Evolutionary conservation across 2,329 filamentous ascomycete species (phyloP).

Genomic region (Cordyceps fumosorosea): DNA sequence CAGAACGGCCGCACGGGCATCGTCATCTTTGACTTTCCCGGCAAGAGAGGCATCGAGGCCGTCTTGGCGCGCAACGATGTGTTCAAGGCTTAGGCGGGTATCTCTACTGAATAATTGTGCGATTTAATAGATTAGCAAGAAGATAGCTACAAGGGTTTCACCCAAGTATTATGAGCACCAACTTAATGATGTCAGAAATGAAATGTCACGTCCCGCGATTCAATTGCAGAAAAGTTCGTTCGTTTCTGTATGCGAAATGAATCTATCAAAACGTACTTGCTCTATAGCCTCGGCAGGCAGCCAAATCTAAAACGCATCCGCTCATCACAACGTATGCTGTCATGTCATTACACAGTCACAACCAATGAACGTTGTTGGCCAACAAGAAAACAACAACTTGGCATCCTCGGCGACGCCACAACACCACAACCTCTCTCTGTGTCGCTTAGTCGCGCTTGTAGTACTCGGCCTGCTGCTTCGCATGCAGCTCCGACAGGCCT

Average conservation of each 20-base stretch:
- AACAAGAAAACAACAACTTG: neutral
- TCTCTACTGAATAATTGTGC: no score
- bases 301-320: neutral
- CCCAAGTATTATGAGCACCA: no score
- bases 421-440: neutral
- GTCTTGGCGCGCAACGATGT: slow-evolving; percentile 35
- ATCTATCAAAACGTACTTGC: neutral
- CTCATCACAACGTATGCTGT: neutral
- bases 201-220: no score
- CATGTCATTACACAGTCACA: neutral
- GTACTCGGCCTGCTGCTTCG: slow-evolving; percentile 42
- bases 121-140: no score
- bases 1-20: slow-evolving; percentile 34
- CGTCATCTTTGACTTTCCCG: slow-evolving; percentile 44
- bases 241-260: no score
- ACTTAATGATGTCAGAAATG: no score
- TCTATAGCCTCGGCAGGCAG: neutral
- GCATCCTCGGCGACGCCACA: fast-evolving
- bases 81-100: slow-evolving; percentile 14
- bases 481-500: slow-evolving; percentile 30
- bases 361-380: neutral
- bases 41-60: slow-evolving; percentile 33
- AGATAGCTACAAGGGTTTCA: no score
- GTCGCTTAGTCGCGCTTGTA: slow-evolving; percentile 28
- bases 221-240: no score